Percentiles rank a stretch among this genome's conserved stretches.
These are phyloP conservation scores for Verticillium albo-atrum DNA, from an alignment of 2,329 filamentous ascomycete genomes.

Conservation along the genomic window DNA sequence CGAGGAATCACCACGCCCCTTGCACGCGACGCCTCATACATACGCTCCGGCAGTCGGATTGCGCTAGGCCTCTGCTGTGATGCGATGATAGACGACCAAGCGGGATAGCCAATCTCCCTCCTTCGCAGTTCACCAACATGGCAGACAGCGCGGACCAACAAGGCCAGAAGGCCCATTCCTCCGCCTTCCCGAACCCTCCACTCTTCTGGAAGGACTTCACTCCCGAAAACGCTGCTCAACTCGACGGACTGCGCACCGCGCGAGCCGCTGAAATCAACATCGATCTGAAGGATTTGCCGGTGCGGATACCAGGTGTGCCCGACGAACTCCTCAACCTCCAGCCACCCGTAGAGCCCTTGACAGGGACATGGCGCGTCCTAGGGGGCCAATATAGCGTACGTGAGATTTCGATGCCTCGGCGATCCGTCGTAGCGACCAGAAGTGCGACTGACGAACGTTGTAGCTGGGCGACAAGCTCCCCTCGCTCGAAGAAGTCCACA, in stretches of 20 bases:
- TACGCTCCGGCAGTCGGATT: neutral
- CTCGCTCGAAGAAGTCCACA: constrained; percentile 64
- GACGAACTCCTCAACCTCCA: constrained; percentile 72
- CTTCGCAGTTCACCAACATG: constrained; percentile 37
- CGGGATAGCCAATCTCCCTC: neutral
- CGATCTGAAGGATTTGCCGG: constrained; percentile 11
- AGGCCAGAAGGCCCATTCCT: constrained; percentile 42
- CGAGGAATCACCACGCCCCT: neutral
- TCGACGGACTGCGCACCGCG: constrained; percentile 37
- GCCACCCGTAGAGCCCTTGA: constrained; percentile 69
- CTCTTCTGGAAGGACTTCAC: constrained; percentile 90
- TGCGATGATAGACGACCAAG: neutral
- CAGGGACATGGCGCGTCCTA: constrained; percentile 72
- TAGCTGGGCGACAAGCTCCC: constrained; percentile 59
- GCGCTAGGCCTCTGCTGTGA: neutral
- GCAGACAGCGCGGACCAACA: constrained; percentile 44
- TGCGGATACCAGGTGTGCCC: constrained; percentile 50
- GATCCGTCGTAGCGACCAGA: neutral
- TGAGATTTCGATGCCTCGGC: neutral
- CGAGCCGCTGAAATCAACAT: constrained; percentile 26
- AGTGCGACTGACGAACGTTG: neutral
- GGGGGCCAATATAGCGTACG: constrained; percentile 58
- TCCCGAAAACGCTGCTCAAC: constrained; percentile 60
- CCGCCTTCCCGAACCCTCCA: constrained; percentile 80
- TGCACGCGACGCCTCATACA: neutral